Conservation (phyloP, 139 green algal species). For the Pleodorina starrii region DNA sequence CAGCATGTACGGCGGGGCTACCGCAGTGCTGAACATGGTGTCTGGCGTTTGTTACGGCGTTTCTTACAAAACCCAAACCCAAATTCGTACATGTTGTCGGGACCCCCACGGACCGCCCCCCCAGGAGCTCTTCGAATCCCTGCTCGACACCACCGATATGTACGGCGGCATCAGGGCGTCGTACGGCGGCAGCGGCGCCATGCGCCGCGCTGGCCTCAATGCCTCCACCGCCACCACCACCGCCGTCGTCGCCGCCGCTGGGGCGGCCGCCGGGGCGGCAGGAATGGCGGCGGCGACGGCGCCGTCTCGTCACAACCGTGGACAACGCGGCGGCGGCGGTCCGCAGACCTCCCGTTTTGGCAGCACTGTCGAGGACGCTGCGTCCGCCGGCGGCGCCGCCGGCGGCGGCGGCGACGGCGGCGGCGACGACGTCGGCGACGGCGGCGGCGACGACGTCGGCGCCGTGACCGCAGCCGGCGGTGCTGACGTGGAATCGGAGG, state of each 20-base stretch:
- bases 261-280: neutral
- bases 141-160: neutral
- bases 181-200: neutral
- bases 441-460: neutral
- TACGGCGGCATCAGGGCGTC: neutral
- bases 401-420: neutral
- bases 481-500: neutral
- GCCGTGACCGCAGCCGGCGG: too few relatives aligned
- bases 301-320: neutral
- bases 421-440: too few relatives aligned
- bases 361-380: neutral
- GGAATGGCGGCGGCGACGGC: neutral
- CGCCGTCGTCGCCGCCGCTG: neutral
- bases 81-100: too few relatives aligned
- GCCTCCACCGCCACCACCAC: neutral
- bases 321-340: too few relatives aligned
- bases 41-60: neutral
- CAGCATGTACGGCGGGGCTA: neutral
- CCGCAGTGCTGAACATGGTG: neutral
- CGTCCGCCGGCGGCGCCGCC: too few relatives aligned
- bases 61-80: too few relatives aligned
- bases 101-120: too few relatives aligned
- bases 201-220: neutral
- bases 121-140: slow-evolving; percentile 26
- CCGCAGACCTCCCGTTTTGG: neutral